A percentile compares a stretch with the other conserved stretches of the same genome.
Conservation (phyloP, 169 alveolate species). For the Neospora caninum region DNA sequence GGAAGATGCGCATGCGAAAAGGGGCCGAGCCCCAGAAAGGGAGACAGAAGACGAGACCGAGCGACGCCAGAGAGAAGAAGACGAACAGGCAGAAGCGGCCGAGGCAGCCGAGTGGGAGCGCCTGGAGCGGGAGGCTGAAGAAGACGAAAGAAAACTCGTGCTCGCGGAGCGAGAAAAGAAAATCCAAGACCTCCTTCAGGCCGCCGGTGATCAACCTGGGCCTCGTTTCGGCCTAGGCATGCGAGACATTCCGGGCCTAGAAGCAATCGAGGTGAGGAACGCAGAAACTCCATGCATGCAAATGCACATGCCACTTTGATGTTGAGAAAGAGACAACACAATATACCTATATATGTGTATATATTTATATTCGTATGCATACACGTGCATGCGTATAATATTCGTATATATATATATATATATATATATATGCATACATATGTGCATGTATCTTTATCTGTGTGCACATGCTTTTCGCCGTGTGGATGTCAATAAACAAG, state of each 20-base stretch:
- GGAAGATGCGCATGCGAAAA: background rate
- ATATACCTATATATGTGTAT: background rate
- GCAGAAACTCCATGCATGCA: too few relatives aligned
- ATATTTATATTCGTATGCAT: background rate
- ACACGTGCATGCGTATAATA: background rate
- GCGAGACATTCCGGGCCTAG: constrained; percentile 6
- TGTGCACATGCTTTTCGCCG: background rate
- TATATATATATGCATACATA: too few relatives aligned
- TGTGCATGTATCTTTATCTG: background rate
- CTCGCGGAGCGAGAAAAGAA: background rate
- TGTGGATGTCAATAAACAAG: background rate
- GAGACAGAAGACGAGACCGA: background rate
- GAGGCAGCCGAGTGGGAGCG: constrained; percentile 45
- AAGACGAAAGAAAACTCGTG: constrained; percentile 15
- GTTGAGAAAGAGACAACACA: background rate
- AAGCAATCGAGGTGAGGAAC: background rate
- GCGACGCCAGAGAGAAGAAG: background rate
- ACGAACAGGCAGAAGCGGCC: constrained; percentile 37
- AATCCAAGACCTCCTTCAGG: background rate
- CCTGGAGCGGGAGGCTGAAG: constrained; percentile 38
- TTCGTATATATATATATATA: background rate
- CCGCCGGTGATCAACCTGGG: background rate
- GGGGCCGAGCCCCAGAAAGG: background rate
- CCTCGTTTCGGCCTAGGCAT: background rate
- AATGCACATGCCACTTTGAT: too few relatives aligned